These are phyloP conservation scores for Diaporthe vexans DNA, from an alignment of 2,329 filamentous ascomycete genomes.

Conservation along the genomic window DNA sequence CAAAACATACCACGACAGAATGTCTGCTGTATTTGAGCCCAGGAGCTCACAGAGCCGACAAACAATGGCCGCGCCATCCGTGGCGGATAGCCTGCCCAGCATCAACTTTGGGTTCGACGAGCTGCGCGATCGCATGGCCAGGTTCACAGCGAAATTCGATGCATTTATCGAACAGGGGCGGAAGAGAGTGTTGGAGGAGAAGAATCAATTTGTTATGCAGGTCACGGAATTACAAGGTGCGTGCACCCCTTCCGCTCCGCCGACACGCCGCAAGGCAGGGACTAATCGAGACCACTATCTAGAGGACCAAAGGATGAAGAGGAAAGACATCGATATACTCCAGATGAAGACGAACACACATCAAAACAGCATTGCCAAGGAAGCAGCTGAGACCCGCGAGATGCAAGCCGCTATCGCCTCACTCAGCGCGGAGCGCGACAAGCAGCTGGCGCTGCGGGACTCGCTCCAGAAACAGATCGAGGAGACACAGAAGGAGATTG, in stretches of 20 bases:
- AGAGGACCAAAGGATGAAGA: conserved; percentile 95
- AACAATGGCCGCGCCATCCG: conserved; percentile 72
- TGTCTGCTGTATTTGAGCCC: conserved; percentile 76
- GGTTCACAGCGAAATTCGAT: conserved; percentile 92
- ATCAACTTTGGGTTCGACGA: conserved; percentile 98
- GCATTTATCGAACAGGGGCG: conserved; percentile 93
- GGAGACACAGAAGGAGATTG: conserved; percentile 78
- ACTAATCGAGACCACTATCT: conserved; percentile 37
- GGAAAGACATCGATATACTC: conserved; percentile 87
- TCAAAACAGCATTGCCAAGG: conserved; percentile 81
- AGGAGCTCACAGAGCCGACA: conserved; percentile 77
- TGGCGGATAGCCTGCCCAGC: conserved; percentile 84
- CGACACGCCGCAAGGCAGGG: not conserved
- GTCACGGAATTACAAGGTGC: conserved; percentile 90
- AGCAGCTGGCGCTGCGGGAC: conserved; percentile 70
- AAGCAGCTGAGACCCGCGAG: conserved; percentile 81
- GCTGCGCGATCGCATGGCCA: conserved; percentile 92
- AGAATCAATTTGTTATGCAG: conserved; percentile 93
- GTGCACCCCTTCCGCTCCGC: conserved; percentile 42
- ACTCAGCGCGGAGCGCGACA: conserved; percentile 72
- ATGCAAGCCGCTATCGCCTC: conserved; percentile 75
- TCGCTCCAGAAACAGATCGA: conserved; percentile 72
- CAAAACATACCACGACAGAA: conserved; percentile 48
- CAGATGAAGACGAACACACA: conserved; percentile 79
- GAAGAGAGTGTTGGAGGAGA: conserved; percentile 90